These are phyloP conservation scores for Pichia paraexigua DNA, from an alignment of 805 yeast species.

Conservation along the genomic window DNA sequence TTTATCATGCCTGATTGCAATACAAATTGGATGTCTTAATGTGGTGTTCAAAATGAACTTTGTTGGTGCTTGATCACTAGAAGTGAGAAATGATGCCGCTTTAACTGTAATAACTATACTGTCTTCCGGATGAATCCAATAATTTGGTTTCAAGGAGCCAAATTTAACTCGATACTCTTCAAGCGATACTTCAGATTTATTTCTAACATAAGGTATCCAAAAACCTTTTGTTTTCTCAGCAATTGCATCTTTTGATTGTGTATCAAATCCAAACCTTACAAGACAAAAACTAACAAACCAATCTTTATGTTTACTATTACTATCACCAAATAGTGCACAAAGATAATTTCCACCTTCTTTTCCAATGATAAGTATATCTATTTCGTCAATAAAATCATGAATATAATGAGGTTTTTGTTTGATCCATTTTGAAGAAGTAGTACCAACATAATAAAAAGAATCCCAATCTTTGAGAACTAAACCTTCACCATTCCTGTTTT, in stretches of 20 bases:
- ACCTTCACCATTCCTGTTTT: constrained; percentile 69
- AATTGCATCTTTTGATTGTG: constrained; percentile 36
- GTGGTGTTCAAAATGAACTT: constrained; percentile 62
- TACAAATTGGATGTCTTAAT: constrained; percentile 67
- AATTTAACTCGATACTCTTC: constrained; percentile 33
- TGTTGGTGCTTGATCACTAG: constrained; percentile 33
- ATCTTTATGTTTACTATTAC: constrained; percentile 7
- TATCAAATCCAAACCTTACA: constrained; percentile 78
- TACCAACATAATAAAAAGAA: constrained; percentile 53
- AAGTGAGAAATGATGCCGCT: constrained; percentile 54
- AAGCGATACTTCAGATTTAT: constrained; percentile 1
- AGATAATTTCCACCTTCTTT: constrained; percentile 25
- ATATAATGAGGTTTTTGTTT: constrained; percentile 89
- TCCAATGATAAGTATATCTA: constrained; percentile 77
- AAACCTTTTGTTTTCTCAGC: constrained; percentile 47
- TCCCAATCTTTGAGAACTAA: constrained; percentile 61
- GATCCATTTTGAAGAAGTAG: constrained; percentile 60
- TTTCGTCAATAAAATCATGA: constrained; percentile 76
- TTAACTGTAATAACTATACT: constrained; percentile 78
- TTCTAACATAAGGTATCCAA: constrained; percentile 39
- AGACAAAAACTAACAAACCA: constrained; percentile 60
- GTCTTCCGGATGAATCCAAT: constrained; percentile 74
- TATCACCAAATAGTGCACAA: constrained; percentile 5
- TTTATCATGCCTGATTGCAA: constrained; percentile 62
- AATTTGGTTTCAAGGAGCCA: constrained; percentile 55